These are phyloP conservation scores for Yamadazyma takamatsuzukensis DNA, from an alignment of 805 yeast genomes.

Conservation along the genomic window DNA sequence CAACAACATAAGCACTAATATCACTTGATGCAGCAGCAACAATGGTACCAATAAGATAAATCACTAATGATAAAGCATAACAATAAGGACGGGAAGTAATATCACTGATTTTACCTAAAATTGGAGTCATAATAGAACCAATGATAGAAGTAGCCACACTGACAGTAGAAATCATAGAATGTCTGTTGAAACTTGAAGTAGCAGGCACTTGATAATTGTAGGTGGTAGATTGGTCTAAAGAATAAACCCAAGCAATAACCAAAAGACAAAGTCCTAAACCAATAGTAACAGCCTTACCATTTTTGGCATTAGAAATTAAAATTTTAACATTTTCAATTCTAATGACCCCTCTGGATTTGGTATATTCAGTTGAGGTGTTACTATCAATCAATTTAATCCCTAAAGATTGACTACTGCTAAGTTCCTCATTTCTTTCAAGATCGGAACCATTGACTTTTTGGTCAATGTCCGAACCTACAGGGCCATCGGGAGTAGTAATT, in stretches of 20 bases:
- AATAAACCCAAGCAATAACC: constrained; percentile 23
- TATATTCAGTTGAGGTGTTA: constrained; percentile 8
- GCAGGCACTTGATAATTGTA: constrained; percentile 31
- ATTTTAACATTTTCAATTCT: constrained; percentile 19
- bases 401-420: constrained; percentile 3
- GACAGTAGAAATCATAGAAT: constrained; percentile 20
- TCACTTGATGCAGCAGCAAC: constrained; percentile 18
- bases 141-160: constrained; percentile 21
- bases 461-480: neutral
- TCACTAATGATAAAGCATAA: constrained; percentile 14
- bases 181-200: constrained; percentile 17
- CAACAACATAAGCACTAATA: constrained; percentile 21
- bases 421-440: constrained; percentile 1
- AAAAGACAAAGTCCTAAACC: constrained; percentile 14
- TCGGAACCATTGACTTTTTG: constrained; percentile 1
- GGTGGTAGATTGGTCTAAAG: constrained; percentile 28
- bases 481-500: no score
- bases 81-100: constrained; percentile 19
- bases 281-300: constrained; percentile 11
- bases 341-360: constrained; percentile 17
- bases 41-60: constrained; percentile 20
- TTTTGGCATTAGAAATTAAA: constrained; percentile 6
- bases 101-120: constrained; percentile 21
- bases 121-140: constrained; percentile 20
- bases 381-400: constrained; percentile 6